These are phyloP conservation scores for Galeopsis tetrahit DNA, from an alignment of 257 asterid genomes.

Conservation along the genomic window DNA sequence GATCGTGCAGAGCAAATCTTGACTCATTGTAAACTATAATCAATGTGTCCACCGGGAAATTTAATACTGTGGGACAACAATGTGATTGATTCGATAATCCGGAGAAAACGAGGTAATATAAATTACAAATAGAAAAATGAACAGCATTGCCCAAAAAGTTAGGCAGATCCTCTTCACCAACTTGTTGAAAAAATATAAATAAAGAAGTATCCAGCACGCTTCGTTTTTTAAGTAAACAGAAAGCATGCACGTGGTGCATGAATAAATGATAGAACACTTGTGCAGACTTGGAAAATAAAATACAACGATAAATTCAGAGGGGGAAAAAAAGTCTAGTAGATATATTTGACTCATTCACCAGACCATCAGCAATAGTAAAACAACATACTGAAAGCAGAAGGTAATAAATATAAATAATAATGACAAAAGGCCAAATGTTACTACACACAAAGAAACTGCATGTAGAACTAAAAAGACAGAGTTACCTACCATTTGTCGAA, in stretches of 20 bases:
- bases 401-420: background rate
- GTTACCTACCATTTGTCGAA: conserved; percentile 71
- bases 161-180: background rate
- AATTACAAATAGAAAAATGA: background rate
- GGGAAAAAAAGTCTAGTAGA: background rate
- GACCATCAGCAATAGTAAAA: background rate
- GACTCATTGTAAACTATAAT: background rate
- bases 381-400: background rate
- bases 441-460: conserved; percentile 8
- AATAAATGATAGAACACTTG: background rate
- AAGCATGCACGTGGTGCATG: background rate
- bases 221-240: background rate
- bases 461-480: conserved; percentile 33
- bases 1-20: background rate
- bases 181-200: background rate
- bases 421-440: conserved; percentile 3
- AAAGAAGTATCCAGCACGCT: background rate
- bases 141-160: background rate
- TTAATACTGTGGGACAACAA: background rate
- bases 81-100: background rate
- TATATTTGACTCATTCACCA: background rate
- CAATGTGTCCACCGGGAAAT: background rate
- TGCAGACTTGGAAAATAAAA: background rate
- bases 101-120: background rate
- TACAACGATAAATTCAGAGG: background rate